phyloP scores from a whole-genome alignment of 2,329 filamentous ascomycete genomes.

The Basipetospora chlamydospora region DNA sequence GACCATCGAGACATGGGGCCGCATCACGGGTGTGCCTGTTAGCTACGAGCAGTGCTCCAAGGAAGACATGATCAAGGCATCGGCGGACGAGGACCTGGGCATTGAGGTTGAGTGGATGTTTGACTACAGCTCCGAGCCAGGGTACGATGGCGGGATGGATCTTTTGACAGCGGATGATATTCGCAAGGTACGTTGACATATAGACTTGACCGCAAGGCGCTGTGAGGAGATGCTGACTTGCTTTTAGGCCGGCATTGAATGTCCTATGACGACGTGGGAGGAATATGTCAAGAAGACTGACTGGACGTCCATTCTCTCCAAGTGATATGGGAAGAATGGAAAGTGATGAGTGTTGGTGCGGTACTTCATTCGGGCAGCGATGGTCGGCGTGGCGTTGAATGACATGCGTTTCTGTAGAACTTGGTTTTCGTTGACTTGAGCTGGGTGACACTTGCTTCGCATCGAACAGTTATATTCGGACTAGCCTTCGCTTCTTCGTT shows the following conservation, averaged over 20 bases:
- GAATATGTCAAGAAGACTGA: constrained; percentile 22
- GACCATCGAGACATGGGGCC: constrained; percentile 26
- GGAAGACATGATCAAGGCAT: constrained; percentile 23
- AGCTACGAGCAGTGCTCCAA: constrained; percentile 24
- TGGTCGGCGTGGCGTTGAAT: no score
- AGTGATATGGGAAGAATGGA: no score
- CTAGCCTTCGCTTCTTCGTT: no score
- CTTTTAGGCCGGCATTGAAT: constrained; percentile 26
- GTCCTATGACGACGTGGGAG: constrained; percentile 24
- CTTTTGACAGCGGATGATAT: constrained; percentile 28
- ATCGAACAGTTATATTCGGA: no score
- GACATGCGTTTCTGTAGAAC: no score
- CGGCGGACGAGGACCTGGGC: constrained; percentile 25
- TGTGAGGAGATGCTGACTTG: constrained; percentile 1
- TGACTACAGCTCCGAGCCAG: constrained; percentile 28
- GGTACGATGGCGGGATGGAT: constrained; percentile 31
- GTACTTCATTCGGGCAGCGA: no score
- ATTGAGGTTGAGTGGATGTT: constrained; percentile 32
- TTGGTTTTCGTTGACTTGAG: no score
- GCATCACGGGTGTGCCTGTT: constrained; percentile 18
- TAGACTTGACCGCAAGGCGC: rapidly evolving
- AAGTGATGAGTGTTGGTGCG: no score
- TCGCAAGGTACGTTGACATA: constrained; percentile 19
- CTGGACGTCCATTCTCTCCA: constrained; percentile 14
- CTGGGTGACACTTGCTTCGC: no score